phyloP scores from a whole-genome alignment of 305 asterid species.

The Solanum chacoense region DNA sequence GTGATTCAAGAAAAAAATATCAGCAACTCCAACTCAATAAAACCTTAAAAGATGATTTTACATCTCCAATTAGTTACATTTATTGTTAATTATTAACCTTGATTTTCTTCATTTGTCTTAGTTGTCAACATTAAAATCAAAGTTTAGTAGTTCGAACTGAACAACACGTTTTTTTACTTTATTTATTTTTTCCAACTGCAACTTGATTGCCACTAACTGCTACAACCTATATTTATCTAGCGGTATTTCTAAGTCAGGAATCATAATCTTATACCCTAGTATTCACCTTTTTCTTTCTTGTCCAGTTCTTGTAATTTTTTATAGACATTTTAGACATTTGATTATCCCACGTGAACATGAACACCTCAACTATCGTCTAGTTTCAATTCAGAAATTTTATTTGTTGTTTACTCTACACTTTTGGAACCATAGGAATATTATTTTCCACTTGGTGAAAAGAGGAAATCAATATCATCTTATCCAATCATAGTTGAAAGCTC shows the following conservation, averaged over 20 bases:
- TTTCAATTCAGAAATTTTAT: neutral
- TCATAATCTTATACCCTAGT: neutral
- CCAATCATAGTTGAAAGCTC: neutral
- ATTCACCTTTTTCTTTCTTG: neutral
- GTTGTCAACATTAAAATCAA: neutral
- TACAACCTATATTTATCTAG: neutral
- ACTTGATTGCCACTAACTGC: neutral
- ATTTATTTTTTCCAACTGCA: neutral
- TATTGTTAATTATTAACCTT: neutral
- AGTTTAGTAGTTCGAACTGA: neutral
- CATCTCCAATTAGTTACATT: neutral
- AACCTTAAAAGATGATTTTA: neutral
- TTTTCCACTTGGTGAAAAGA: neutral
- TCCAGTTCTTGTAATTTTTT: neutral
- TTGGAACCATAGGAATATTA: neutral
- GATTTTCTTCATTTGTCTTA: neutral
- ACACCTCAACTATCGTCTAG: neutral
- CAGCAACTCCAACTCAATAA: neutral
- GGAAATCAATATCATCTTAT: neutral
- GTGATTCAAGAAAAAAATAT: neutral
- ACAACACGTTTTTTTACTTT: neutral
- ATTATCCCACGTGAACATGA: neutral
- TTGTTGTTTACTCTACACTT: neutral
- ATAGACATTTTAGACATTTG: neutral
- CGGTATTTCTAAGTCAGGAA: neutral